phyloP scores from a whole-genome alignment of 345 rosid species.

The Heritiera fomes region DNA sequence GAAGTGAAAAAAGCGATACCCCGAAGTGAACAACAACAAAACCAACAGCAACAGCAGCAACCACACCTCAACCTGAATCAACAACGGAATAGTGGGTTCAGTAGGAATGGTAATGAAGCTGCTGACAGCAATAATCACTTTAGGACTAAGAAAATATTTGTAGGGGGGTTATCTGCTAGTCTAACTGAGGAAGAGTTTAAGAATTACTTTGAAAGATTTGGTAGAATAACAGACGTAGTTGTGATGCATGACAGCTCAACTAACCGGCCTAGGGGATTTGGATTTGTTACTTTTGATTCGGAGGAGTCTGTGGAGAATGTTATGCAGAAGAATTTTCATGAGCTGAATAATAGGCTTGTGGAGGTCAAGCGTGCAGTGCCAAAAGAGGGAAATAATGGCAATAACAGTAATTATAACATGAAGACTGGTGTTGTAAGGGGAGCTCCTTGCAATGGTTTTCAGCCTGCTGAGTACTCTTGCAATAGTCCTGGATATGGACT shows the following conservation, averaged over 20 bases:
- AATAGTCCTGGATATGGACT: slow-evolving; percentile 40
- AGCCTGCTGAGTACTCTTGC: slow-evolving; percentile 29
- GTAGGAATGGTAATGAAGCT: slow-evolving; percentile 28
- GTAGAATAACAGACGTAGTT: slow-evolving; percentile 73
- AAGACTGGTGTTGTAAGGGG: slow-evolving; percentile 17
- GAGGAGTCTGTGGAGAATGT: slow-evolving; percentile 74
- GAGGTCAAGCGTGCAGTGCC: slow-evolving; percentile 91
- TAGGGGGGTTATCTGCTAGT: slow-evolving; percentile 74
- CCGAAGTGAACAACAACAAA: slow-evolving; percentile 39
- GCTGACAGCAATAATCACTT: slow-evolving; percentile 22
- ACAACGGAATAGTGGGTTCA: slow-evolving; percentile 27
- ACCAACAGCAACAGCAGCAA: slow-evolving; percentile 33
- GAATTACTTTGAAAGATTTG: slow-evolving; percentile 71
- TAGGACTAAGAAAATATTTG: slow-evolving; percentile 72
- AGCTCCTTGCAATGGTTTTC: slow-evolving; percentile 24
- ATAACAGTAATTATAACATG: slow-evolving; percentile 18
- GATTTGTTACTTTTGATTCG: slow-evolving; percentile 71
- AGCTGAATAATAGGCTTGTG: slow-evolving; percentile 59
- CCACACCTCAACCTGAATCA: slow-evolving; percentile 24
- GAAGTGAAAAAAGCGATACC: slow-evolving; percentile 60
- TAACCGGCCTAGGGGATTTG: slow-evolving; percentile 83
- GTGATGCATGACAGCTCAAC: slow-evolving; percentile 76
- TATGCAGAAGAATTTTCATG: slow-evolving; percentile 59
- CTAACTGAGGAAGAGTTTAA: slow-evolving; percentile 67
- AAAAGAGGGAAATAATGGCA: slow-evolving; percentile 54